phyloP scores from a whole-genome alignment of 1,284 basidiomycete genomes.

The Flammula alnicola region DNA sequence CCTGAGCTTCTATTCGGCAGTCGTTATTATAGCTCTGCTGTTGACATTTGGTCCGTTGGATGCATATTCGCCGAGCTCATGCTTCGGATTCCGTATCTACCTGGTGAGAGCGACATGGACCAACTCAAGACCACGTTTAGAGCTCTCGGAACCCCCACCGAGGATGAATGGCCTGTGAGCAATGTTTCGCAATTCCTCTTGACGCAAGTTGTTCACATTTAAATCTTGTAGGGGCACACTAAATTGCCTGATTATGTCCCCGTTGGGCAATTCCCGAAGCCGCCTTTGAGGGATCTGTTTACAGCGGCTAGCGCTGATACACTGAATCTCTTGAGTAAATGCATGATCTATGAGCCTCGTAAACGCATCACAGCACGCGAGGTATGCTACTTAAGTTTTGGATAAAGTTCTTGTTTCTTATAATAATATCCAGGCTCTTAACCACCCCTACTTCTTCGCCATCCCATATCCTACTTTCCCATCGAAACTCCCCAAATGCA shows the following conservation, averaged over 20 bases:
- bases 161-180: constrained; percentile 93
- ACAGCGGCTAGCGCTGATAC: constrained; percentile 90
- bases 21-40: constrained; percentile 85
- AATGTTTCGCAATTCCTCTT: neutral
- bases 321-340: constrained; percentile 81
- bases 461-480: constrained; percentile 83
- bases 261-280: constrained; percentile 82
- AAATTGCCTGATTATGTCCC: constrained; percentile 89
- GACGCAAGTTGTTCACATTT: constrained; percentile 5
- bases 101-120: constrained; percentile 95
- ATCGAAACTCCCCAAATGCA: constrained; percentile 81
- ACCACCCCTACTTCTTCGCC: constrained; percentile 79
- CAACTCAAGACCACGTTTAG: constrained; percentile 95
- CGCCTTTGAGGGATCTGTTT: constrained; percentile 85
- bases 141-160: constrained; percentile 93
- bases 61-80: constrained; percentile 97
- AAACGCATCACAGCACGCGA: constrained; percentile 83
- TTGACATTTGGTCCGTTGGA: constrained; percentile 95
- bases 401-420: neutral
- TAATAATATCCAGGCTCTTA: constrained; percentile 57
- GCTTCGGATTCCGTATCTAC: constrained; percentile 91
- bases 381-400: constrained; percentile 46
- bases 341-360: constrained; percentile 86
- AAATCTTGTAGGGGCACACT: constrained; percentile 71
- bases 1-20: constrained; percentile 92